phyloP scores from a whole-genome alignment of 805 yeast species.

The Myxozyma vanderwaltii region DNA sequence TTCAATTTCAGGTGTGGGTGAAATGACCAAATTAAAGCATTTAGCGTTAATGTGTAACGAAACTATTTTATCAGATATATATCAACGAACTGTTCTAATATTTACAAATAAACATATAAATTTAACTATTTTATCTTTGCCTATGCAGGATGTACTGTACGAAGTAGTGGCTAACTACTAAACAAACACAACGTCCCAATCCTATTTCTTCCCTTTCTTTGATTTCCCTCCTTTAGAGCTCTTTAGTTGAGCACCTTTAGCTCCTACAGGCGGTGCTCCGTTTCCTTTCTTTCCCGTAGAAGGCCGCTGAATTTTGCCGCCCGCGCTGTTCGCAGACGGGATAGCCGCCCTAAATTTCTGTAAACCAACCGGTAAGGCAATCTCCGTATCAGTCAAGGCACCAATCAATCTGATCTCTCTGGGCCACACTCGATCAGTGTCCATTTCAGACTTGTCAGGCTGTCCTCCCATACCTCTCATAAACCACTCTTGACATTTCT shows the following conservation, averaged over 20 bases:
- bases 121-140: too few species aligned
- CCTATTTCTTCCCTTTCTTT: neutral
- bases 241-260: neutral
- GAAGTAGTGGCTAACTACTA: neutral
- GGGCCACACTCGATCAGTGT: conserved; percentile 69
- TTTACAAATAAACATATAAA: too few species aligned
- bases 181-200: neutral
- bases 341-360: conserved; percentile 52
- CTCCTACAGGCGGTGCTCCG: neutral
- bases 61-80: neutral
- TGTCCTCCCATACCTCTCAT: conserved; percentile 46
- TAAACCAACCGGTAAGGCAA: conserved; percentile 67
- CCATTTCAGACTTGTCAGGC: conserved; percentile 48
- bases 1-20: too few species aligned
- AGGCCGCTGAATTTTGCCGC: neutral
- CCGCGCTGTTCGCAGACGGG: conserved; percentile 20
- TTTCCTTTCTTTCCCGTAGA: conserved; percentile 4
- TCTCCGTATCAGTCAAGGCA: conserved; percentile 61
- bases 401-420: conserved; percentile 61
- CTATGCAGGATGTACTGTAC: too few species aligned
- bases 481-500: conserved; percentile 66
- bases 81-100: neutral
- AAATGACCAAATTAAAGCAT: too few species aligned
- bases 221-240: neutral
- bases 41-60: too few species aligned